A percentile compares a stretch with the other conserved stretches of the same genome.
Evolutionary conservation across 2,329 filamentous ascomycete genomes (phyloP).

Genomic region (Epicoccum nigrum): DNA sequence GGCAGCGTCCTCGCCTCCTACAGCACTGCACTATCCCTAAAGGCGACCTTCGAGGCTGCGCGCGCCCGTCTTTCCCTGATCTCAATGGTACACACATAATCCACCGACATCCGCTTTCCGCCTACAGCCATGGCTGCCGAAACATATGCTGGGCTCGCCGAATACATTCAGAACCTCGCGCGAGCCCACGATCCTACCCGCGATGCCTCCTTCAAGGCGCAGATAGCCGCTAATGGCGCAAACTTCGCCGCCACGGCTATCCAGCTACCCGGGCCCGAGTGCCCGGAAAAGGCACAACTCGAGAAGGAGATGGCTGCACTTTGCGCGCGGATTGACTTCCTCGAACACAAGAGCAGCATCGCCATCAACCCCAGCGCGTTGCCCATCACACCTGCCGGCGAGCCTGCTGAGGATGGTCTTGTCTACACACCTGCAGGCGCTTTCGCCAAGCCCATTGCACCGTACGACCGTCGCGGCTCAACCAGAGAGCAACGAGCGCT

Average conservation of each 20-base stretch:
- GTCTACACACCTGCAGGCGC: conserved; percentile 50
- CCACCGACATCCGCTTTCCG: conserved; percentile 30
- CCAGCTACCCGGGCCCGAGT: conserved; percentile 77
- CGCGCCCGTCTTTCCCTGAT: conserved; percentile 22
- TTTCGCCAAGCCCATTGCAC: conserved; percentile 40
- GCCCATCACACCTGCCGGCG: conserved; percentile 78
- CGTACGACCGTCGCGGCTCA: conserved; percentile 40
- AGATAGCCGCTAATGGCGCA: conserved; percentile 57
- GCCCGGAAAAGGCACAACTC: conserved; percentile 75
- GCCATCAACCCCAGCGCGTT: conserved; percentile 62
- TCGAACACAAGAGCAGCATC: conserved; percentile 77
- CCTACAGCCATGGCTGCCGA: conserved; percentile 43
- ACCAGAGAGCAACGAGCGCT: conserved; percentile 45
- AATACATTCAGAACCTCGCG: conserved; percentile 56
- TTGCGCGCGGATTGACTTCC: conserved; percentile 75
- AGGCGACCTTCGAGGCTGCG: conserved; percentile 21
- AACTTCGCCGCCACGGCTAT: conserved; percentile 62
- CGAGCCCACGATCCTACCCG: conserved; percentile 53
- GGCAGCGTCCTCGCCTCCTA: conserved; percentile 2
- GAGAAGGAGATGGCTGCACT: conserved; percentile 84
- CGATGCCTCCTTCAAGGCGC: conserved; percentile 53
- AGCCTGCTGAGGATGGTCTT: conserved; percentile 65
- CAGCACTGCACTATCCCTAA: conserved; percentile 5
- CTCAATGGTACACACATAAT: conserved; percentile 46
- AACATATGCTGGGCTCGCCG: conserved; percentile 46